Evolutionary conservation across 1,284 basidiomycete genomes (phyloP).

Genomic region (Paramarasmius palmivorus): DNA sequence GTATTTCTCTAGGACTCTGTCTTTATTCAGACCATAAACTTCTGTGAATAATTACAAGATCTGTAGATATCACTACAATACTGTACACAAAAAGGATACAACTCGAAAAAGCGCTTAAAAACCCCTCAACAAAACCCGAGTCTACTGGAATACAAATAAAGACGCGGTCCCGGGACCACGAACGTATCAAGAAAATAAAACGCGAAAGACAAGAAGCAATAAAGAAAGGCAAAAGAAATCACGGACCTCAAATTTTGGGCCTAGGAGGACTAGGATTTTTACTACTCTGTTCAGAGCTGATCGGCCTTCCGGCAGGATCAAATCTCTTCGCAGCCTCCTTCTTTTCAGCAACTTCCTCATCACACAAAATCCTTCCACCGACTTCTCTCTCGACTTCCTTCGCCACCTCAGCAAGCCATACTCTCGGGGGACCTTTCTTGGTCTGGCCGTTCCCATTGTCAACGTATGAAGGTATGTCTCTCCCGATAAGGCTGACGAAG

Average conservation of each 20-base stretch:
- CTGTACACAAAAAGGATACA: no score
- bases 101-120: not conserved
- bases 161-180: not conserved
- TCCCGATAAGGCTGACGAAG: conserved; percentile 74
- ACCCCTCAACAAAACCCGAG: no score
- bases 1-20: no score
- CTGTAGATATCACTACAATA: no score
- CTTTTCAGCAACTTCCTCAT: conserved; percentile 54
- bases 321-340: conserved; percentile 27
- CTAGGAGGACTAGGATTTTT: not conserved
- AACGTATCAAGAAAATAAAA: not conserved
- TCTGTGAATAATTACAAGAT: no score
- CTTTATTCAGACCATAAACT: no score
- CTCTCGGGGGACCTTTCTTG: conserved; percentile 38
- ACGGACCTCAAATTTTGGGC: not conserved
- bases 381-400: conserved; percentile 66
- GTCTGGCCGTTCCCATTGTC: not conserved
- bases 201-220: not conserved
- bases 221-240: not conserved
- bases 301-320: conserved; percentile 5
- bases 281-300: not conserved
- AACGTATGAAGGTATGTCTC: conserved; percentile 29
- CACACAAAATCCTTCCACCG: conserved; percentile 58
- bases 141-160: no score
- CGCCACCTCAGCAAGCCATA: conserved; percentile 53